A percentile compares a stretch with the other conserved stretches of the same genome.
phyloP scores from a whole-genome alignment of 805 yeast species.

The Starmerella apis region DNA sequence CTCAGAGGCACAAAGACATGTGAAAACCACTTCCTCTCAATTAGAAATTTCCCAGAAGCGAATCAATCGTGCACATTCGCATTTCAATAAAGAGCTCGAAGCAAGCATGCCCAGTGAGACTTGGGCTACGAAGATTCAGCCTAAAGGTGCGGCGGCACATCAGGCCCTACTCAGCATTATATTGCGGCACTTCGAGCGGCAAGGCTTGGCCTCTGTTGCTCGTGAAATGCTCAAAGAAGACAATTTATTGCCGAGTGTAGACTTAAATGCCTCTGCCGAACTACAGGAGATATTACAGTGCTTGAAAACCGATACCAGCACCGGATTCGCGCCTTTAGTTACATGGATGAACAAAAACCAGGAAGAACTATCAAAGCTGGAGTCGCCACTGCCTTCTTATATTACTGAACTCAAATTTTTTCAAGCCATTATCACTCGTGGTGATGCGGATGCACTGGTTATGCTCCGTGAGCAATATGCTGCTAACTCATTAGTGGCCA shows the following conservation, averaged over 20 bases:
- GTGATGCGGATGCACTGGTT: neutral
- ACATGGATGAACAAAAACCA: neutral
- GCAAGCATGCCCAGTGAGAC: neutral
- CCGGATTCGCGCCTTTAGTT: neutral
- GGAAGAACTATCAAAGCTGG: neutral
- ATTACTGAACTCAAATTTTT: neutral
- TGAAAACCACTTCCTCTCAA: neutral
- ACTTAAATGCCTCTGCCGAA: neutral
- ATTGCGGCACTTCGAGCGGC: neutral
- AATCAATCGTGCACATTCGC: neutral
- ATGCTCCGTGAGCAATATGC: neutral
- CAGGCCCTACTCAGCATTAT: slow-evolving; percentile 15
- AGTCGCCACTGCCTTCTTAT: neutral
- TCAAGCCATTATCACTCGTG: neutral
- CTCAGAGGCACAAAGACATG: neutral
- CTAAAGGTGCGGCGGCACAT: slow-evolving; percentile 16
- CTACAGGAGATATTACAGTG: neutral
- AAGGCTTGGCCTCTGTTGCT: neutral
- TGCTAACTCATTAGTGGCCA: neutral
- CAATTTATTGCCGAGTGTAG: neutral
- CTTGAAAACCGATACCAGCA: neutral
- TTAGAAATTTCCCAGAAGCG: slow-evolving; percentile 1
- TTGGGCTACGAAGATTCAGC: slow-evolving; percentile 1
- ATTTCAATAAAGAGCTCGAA: neutral
- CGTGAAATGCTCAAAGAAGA: slow-evolving; percentile 1